Percentiles rank a stretch among this genome's conserved stretches.
Evolutionary conservation across 202 grass and related monocot genomes (phyloP).

Genomic region (Schoenoplectus triqueter): DNA sequence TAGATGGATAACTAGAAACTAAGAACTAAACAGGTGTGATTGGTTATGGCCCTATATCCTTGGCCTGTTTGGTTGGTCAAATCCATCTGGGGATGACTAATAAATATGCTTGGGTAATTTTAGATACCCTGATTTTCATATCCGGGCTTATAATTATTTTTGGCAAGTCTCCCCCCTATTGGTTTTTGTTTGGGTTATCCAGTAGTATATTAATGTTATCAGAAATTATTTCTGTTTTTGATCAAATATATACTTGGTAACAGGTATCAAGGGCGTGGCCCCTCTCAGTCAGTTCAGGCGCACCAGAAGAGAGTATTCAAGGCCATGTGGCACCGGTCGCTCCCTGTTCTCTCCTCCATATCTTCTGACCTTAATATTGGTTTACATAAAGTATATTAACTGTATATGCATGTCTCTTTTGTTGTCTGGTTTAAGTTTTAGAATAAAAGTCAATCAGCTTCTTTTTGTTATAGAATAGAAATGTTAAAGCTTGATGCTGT

Average conservation of each 20-base stretch:
- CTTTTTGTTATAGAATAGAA: conserved; percentile 13
- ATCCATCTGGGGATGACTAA: not conserved
- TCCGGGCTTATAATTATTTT: not conserved
- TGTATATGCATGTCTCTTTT: not conserved
- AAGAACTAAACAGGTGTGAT: not conserved
- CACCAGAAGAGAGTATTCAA: conserved; percentile 96
- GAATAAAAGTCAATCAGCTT: not conserved
- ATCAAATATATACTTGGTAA: conserved; percentile 6
- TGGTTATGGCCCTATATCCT: not conserved
- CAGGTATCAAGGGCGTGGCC: conserved; percentile 53
- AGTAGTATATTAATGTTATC: not conserved
- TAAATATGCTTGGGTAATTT: not conserved
- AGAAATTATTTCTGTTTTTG: not conserved
- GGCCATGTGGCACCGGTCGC: conserved; percentile 82
- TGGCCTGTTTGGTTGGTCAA: not conserved
- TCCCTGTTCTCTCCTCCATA: conserved; percentile 81
- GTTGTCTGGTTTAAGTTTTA: not conserved
- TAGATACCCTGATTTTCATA: not conserved
- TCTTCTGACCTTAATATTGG: conserved; percentile 94
- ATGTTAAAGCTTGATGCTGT: not conserved
- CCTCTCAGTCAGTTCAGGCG: conserved; percentile 82
- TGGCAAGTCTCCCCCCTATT: not conserved
- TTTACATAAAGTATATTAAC: conserved; percentile 67
- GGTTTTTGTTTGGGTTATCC: not conserved
- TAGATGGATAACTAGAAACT: not conserved